Evolutionary conservation across 2,329 filamentous ascomycete genomes (phyloP).

Genomic region (Penicillium janthinellum): DNA sequence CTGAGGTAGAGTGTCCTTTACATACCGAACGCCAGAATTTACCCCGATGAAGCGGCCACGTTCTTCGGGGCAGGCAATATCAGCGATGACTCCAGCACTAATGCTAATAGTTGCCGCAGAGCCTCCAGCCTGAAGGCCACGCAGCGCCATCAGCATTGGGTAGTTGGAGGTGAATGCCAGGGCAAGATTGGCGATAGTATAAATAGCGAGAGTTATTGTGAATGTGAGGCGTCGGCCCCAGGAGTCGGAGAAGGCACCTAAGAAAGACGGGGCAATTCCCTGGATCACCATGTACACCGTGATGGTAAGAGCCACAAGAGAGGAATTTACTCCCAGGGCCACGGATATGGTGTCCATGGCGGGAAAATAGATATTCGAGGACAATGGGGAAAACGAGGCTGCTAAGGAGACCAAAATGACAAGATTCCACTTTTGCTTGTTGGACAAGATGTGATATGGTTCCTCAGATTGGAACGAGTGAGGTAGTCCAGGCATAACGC

Average conservation of each 20-base stretch:
- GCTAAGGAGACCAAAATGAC: constrained; percentile 37
- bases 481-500: not conserved
- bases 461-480: not conserved
- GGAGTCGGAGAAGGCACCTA: constrained; percentile 63
- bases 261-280: constrained; percentile 45
- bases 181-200: constrained; percentile 61
- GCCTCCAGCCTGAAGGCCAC: constrained; percentile 19
- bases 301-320: constrained; percentile 53
- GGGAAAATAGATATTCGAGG: constrained; percentile 41
- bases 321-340: constrained; percentile 44
- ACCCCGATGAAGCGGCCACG: constrained; percentile 35
- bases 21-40: constrained; percentile 4
- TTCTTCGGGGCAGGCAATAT: constrained; percentile 37
- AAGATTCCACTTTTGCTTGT: constrained; percentile 35
- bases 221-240: constrained; percentile 62
- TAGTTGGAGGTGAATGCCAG: constrained; percentile 61
- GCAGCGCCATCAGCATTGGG: constrained; percentile 30
- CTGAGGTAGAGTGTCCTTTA: not conserved
- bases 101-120: constrained; percentile 21
- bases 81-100: constrained; percentile 42
- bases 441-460: constrained; percentile 34
- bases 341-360: constrained; percentile 39
- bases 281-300: constrained; percentile 51
- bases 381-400: constrained; percentile 37
- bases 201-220: constrained; percentile 53